Conservation (phyloP, 495 filamentous ascomycete genomes). For the Penicillium ucsense region DNA sequence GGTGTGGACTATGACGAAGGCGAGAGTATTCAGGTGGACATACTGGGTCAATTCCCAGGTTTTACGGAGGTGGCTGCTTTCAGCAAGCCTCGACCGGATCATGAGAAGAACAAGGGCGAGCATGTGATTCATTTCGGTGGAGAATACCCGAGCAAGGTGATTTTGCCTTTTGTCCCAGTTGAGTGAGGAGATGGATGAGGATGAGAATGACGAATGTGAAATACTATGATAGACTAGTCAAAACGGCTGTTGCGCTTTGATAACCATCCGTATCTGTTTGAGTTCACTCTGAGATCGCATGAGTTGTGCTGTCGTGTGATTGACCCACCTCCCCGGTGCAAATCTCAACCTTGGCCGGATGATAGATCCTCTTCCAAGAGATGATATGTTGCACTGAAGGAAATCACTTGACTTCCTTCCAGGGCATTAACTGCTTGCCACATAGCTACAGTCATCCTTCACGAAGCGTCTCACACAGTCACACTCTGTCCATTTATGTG, state of each 20-base stretch:
- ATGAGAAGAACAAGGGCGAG: conserved; percentile 24
- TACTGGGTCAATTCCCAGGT: conserved; percentile 22
- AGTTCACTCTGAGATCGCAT: too few relatives aligned
- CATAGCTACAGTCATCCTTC: too few relatives aligned
- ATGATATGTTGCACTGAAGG: too few relatives aligned
- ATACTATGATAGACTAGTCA: neutral
- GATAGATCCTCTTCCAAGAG: too few relatives aligned
- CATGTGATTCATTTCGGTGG: conserved; percentile 24
- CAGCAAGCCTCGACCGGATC: conserved; percentile 20
- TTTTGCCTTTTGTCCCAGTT: conserved; percentile 25
- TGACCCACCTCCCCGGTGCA: too few relatives aligned
- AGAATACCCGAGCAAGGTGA: conserved; percentile 24
- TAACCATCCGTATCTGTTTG: too few relatives aligned
- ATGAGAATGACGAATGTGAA: neutral
- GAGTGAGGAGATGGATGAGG: neutral
- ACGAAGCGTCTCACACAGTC: too few relatives aligned
- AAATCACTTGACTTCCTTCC: too few relatives aligned
- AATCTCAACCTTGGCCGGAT: too few relatives aligned
- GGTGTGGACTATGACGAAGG: conserved; percentile 22
- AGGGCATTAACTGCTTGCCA: too few relatives aligned
- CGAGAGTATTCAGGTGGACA: conserved; percentile 17
- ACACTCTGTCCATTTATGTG: too few relatives aligned
- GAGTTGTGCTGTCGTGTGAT: too few relatives aligned
- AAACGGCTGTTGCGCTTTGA: neutral
- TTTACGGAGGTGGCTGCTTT: conserved; percentile 26